phyloP scores from a whole-genome alignment of 2,329 filamentous ascomycete species.

The Sporothrix schenckii region DNA sequence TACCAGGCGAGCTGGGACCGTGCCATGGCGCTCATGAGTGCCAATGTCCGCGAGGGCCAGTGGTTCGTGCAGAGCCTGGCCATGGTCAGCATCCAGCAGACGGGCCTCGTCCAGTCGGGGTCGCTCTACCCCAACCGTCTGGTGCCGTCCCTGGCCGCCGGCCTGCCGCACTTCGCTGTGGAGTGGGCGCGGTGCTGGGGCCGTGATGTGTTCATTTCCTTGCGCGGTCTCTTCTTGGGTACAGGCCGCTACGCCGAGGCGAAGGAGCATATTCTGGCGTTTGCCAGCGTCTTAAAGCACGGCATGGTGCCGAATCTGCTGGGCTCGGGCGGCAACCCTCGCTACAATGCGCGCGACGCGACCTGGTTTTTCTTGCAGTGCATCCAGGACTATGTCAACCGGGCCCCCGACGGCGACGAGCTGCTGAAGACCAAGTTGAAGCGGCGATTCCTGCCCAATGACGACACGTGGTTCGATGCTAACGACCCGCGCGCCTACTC shows the following conservation, averaged over 20 bases:
- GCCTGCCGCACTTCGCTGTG: constrained; percentile 88
- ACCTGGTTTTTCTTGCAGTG: constrained; percentile 98
- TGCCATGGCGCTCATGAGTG: constrained; percentile 75
- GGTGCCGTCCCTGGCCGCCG: constrained; percentile 86
- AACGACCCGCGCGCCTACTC: constrained; percentile 87
- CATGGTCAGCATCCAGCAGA: constrained; percentile 90
- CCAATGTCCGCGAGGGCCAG: constrained; percentile 77
- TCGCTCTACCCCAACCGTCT: constrained; percentile 85
- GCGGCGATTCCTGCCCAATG: constrained; percentile 88
- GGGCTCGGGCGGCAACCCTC: constrained; percentile 78
- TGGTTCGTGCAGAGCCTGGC: constrained; percentile 86
- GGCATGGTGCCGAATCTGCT: constrained; percentile 97
- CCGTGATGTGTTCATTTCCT: constrained; percentile 93
- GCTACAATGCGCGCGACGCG: constrained; percentile 95
- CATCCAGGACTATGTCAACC: constrained; percentile 87
- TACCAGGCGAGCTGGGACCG: constrained; percentile 82
- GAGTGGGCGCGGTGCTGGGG: constrained; percentile 98
- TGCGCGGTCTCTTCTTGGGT: constrained; percentile 86
- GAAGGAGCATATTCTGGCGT: constrained; percentile 90
- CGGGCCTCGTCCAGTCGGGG: constrained; percentile 83
- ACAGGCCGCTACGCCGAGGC: constrained; percentile 88
- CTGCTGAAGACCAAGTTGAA: constrained; percentile 77
- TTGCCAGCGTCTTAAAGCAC: constrained; percentile 94
- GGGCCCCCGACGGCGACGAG: constrained; percentile 74
- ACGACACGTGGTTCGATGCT: constrained; percentile 89